A percentile compares a stretch with the other conserved stretches of the same genome.
These are phyloP conservation scores for Boletellus sp. DNA, from an alignment of 768 basidiomycete genomes.

Conservation along the genomic window DNA sequence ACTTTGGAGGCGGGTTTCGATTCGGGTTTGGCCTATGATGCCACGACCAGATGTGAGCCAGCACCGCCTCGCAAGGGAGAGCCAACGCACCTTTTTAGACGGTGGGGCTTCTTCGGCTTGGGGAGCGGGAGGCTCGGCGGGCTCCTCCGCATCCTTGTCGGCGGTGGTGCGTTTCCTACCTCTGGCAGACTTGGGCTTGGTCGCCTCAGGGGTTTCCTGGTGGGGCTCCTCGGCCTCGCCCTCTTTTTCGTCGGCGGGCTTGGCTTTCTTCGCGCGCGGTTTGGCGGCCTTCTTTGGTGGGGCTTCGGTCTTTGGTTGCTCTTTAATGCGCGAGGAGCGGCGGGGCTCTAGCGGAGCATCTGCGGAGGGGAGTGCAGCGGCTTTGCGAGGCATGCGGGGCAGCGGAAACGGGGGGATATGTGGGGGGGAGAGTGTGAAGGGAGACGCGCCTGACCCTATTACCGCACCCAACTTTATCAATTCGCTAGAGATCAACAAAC, in stretches of 20 bases:
- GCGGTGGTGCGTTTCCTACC: conserved; percentile 54
- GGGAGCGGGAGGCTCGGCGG: conserved; percentile 33
- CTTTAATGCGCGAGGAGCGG: conserved; percentile 74
- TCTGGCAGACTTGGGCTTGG: conserved; percentile 44
- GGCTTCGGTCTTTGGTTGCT: conserved; percentile 53
- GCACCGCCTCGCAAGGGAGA: neutral
- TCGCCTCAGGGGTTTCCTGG: conserved; percentile 27
- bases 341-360: conserved; percentile 47
- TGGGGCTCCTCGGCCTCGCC: conserved; percentile 38
- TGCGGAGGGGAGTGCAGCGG: conserved; percentile 43
- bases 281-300: conserved; percentile 61
- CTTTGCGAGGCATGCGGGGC: conserved; percentile 65
- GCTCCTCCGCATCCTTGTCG: conserved; percentile 39
- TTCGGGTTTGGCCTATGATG: conserved; percentile 41
- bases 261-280: conserved; percentile 49
- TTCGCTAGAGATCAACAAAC: conserved; percentile 32
- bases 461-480: conserved; percentile 30
- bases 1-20: conserved; percentile 29
- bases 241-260: conserved; percentile 42
- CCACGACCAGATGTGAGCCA: neutral
- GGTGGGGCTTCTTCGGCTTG: conserved; percentile 47
- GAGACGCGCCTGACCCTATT: conserved; percentile 32
- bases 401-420: conserved; percentile 4
- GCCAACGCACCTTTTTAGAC: conserved; percentile 56
- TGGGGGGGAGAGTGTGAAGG: conserved; percentile 17